Base-by-base conservation (phyloP, 208 protist species). In the Leishmania major region DNA sequence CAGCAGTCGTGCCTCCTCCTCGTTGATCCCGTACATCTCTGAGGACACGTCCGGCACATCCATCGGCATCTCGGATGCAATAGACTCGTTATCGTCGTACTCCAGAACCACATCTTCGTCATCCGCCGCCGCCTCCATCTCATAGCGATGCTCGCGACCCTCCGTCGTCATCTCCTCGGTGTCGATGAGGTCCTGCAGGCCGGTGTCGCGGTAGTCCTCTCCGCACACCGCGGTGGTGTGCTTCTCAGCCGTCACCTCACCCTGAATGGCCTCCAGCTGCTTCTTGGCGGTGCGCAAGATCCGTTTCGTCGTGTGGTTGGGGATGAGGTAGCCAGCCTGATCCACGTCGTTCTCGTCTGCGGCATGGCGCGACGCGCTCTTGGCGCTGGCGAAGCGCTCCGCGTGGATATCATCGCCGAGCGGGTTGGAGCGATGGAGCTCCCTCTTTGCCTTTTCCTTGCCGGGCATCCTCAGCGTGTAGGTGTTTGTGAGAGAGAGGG, bases 1-100 rank as follows among this genome's bases (percentile, higher is more conserved):
- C 72, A 98, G 84, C 82, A 98, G 87, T 17, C 90, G 88, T 43
- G 92, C 93, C 84, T 98, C 94, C 86, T 97, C 96, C 53, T 96
- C 94, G 80, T 96, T 92, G 75, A 98, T 97, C 79, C 84, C 93
- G 88, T 95, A 98, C 82, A 95, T 90, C 73, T 91, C 87, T 25
- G 78, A 87, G 55, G 85, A 82, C 69, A 89, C 81, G 51, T 96
- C 90, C 43, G 75, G 86, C 75, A 94, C 85, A 69, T 97, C 95
- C 35, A 89, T 84, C 43, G 93, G 92, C 87, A 97, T 79, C 82
- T 98, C 96, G 31, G 93, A 95, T 83, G 88, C 86, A 31, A 90
- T 71, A 1, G 93, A 95, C 87, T 98, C 96, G 55, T 81, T 86
- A 73, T 96, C 93, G 51, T 95, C 91, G 83, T 96, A 96, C 86